Percentiles rank a stretch among this genome's conserved stretches.
These are phyloP conservation scores for Coemansia sp. DNA, from an alignment of 192 early-diverging fungal species.

Conservation along the genomic window DNA sequence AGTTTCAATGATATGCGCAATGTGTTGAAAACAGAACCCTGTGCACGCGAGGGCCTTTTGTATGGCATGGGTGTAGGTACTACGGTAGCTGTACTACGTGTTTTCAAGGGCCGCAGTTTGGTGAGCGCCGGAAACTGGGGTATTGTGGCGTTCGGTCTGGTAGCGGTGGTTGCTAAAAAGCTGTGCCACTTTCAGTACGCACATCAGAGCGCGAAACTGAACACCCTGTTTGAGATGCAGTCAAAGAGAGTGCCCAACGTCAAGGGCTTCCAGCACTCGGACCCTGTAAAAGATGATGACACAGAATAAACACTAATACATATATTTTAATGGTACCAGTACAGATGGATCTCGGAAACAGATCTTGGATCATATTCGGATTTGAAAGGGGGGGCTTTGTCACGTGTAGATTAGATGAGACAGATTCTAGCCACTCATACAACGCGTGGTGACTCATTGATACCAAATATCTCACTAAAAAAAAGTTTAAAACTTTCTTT, in stretches of 20 bases:
- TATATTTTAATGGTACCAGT: background rate
- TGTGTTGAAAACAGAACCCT: slow-evolving; percentile 32
- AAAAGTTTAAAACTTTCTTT: background rate
- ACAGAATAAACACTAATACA: background rate
- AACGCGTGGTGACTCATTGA: slow-evolving; percentile 10
- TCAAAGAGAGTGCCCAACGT: slow-evolving; percentile 12
- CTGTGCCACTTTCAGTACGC: slow-evolving; percentile 49
- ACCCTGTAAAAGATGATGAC: background rate
- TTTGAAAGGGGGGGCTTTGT: background rate
- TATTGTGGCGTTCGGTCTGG: slow-evolving; percentile 28
- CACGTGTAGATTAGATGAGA: slow-evolving; percentile 11
- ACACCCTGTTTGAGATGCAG: slow-evolving; percentile 38
- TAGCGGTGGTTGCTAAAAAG: slow-evolving; percentile 33
- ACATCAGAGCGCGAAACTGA: slow-evolving; percentile 41
- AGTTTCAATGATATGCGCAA: slow-evolving; percentile 22
- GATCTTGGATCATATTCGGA: background rate
- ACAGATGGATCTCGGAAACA: no score
- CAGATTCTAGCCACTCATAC: slow-evolving; percentile 5
- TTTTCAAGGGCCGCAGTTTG: slow-evolving; percentile 35
- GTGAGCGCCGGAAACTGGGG: slow-evolving; percentile 53
- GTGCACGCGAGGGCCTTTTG: slow-evolving; percentile 53
- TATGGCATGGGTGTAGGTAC: slow-evolving; percentile 43
- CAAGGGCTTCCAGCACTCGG: slow-evolving; percentile 30
- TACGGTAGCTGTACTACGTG: slow-evolving; percentile 35
- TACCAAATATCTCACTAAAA: no score